These are phyloP conservation scores for Paramecium sexaurelia DNA, from an alignment of 73 alveolate species.

Conservation along the genomic window DNA sequence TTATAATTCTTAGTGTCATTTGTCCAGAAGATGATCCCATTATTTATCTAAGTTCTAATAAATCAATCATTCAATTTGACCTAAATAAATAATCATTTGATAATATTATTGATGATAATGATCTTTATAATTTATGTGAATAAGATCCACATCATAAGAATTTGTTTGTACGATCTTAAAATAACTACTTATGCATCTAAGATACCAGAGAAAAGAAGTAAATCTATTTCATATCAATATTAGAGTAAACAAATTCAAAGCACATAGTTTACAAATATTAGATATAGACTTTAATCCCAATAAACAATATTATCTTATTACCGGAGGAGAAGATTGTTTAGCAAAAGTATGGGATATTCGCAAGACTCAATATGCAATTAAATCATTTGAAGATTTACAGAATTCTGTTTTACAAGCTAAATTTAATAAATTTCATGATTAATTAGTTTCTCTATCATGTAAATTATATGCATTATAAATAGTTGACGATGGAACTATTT, in stretches of 20 bases:
- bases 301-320: conserved; percentile 4
- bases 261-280: conserved; percentile 12
- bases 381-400: conserved; percentile 41
- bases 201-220: conserved; percentile 52
- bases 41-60: background rate
- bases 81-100: background rate
- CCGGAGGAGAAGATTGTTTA: conserved; percentile 43
- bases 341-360: conserved; percentile 57
- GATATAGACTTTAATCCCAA: conserved; percentile 51
- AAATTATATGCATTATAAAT: background rate
- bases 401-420: conserved; percentile 43
- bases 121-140: background rate
- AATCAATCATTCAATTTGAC: conserved; percentile 19
- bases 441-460: conserved; percentile 45
- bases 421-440: conserved; percentile 54
- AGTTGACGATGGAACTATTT: conserved; percentile 56
- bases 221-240: background rate
- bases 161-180: conserved; percentile 40
- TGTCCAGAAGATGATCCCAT: conserved; percentile 29
- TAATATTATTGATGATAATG: background rate
- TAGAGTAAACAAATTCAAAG: conserved; percentile 37
- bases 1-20: background rate
- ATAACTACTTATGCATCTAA: conserved; percentile 6
- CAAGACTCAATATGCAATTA: conserved; percentile 32
- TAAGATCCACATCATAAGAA: conserved; percentile 40